Evolutionary conservation across 2,329 filamentous ascomycete genomes (phyloP), one percentile per base, ranked within the genome.

Genomic region (Aspergillus novoparasiticus): DNA sequence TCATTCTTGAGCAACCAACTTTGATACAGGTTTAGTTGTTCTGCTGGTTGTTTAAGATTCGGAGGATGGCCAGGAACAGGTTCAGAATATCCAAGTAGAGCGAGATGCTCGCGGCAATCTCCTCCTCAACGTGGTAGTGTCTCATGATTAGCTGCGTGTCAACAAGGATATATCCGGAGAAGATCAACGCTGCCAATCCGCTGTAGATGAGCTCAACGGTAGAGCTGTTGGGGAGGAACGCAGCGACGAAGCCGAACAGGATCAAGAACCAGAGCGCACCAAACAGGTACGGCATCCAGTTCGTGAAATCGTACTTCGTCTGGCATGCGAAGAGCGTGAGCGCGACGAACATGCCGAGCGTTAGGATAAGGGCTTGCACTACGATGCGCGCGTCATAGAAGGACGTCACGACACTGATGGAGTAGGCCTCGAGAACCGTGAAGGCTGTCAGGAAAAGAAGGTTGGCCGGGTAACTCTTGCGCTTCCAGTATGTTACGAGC

Each of bases 1-100:
- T 26, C 12, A 6, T 2, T 26, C 10, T 14, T 11, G 14, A 26
- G 10, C 16, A 51, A 30, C 48, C 48, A n/a, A 30, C 14, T 11
- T 32, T 23, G 9, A 30, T 19, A 51, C 16, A 12, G 10, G 16
- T 21, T 34, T 89, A 98, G 85, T 97, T 96, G 81, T 96, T 94
- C 76, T 89, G 90, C 85, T 97, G 92, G 83, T 90, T 96, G 85
- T 99, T 99, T 74, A 99, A 84, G 72, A 99, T 98, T 75, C 95
- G 87, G 75, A 99, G 84, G 74, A 99, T 99, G 59, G 93, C 90
- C 69, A 99, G 84, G 87, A 99, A 99, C 69, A 99, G 80, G 85
- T 99, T 99, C 83, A 98, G 92, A 68, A 98, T 89, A 78, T 98
- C 94, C 57, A 99, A 86, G 78, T 99, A 99, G 56, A 99, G 85